phyloP scores from a whole-genome alignment of 2,329 filamentous ascomycete genomes.

The Byssothecium circinans region DNA sequence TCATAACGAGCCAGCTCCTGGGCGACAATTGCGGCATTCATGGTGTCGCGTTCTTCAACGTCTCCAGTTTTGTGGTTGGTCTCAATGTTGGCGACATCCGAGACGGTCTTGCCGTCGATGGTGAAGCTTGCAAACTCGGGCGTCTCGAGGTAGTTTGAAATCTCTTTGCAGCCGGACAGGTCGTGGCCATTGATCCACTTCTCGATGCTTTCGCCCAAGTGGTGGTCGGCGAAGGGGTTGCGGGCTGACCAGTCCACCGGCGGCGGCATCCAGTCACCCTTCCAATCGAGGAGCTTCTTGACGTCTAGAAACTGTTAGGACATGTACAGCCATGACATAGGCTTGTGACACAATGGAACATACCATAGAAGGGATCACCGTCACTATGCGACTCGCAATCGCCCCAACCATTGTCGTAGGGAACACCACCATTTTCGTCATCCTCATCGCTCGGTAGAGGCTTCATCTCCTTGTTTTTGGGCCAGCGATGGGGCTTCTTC shows the following conservation, averaged over 20 bases:
- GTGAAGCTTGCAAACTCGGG: background rate
- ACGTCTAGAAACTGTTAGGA: slow-evolving; percentile 14
- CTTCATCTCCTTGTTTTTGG: slow-evolving; percentile 33
- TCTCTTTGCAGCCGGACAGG: slow-evolving; percentile 10
- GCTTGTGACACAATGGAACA: background rate
- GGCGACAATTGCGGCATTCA: slow-evolving; percentile 1
- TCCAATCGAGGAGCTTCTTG: slow-evolving; percentile 47
- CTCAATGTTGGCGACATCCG: background rate
- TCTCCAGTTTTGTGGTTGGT: background rate
- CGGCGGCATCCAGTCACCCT: slow-evolving; percentile 50
- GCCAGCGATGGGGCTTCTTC: slow-evolving; percentile 21
- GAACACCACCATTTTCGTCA: slow-evolving; percentile 27
- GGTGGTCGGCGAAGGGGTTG: slow-evolving; percentile 28
- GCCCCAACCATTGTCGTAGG: background rate
- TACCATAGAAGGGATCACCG: slow-evolving; percentile 34
- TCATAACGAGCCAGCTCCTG: slow-evolving; percentile 1
- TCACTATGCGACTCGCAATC: slow-evolving; percentile 29
- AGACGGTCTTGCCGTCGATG: background rate
- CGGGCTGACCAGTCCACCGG: slow-evolving; percentile 51
- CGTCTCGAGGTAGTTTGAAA: slow-evolving; percentile 1
- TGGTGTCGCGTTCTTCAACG: slow-evolving; percentile 1
- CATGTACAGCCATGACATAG: too few relatives aligned
- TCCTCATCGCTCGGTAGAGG: slow-evolving; percentile 14
- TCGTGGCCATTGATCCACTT: slow-evolving; percentile 31
- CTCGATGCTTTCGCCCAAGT: slow-evolving; percentile 38